Percentiles rank a stretch among this genome's conserved stretches.
Evolutionary conservation across 345 rosid species (phyloP).

Genomic region (Populus pruinosa): DNA sequence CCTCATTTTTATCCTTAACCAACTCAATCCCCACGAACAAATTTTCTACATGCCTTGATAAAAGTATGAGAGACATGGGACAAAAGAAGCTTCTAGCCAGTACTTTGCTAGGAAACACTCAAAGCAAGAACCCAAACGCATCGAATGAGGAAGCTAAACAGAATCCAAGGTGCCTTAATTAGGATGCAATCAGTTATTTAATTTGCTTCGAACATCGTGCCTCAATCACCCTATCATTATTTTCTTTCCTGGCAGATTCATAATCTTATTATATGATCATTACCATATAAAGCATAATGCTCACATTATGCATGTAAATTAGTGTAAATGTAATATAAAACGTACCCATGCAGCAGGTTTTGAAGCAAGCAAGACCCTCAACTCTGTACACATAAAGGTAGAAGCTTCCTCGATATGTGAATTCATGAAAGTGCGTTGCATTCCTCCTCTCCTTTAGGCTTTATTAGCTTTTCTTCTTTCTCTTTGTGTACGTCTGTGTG

Average conservation of each 20-base stretch:
- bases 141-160: slow-evolving; percentile 1
- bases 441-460: slow-evolving; percentile 41
- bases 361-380: slow-evolving; percentile 1
- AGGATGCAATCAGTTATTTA: neutral
- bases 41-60: neutral
- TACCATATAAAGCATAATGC: neutral
- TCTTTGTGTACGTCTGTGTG: slow-evolving; percentile 13
- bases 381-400: slow-evolving; percentile 36
- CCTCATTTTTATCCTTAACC: neutral
- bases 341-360: slow-evolving; percentile 11
- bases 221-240: neutral
- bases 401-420: slow-evolving; percentile 69
- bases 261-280: neutral
- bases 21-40: neutral
- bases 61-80: slow-evolving; percentile 4
- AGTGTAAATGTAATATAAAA: neutral
- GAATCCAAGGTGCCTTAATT: slow-evolving; percentile 23
- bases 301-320: slow-evolving; percentile 2
- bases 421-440: slow-evolving; percentile 50
- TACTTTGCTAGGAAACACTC: slow-evolving; percentile 17
- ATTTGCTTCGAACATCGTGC: neutral
- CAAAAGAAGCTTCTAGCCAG: slow-evolving; percentile 33
- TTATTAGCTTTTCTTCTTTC: slow-evolving; percentile 31
- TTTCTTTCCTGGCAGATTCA: neutral
- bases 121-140: neutral